Evolutionary conservation across 768 basidiomycete species (phyloP).

Genomic region (Dentipellis fragilis): DNA sequence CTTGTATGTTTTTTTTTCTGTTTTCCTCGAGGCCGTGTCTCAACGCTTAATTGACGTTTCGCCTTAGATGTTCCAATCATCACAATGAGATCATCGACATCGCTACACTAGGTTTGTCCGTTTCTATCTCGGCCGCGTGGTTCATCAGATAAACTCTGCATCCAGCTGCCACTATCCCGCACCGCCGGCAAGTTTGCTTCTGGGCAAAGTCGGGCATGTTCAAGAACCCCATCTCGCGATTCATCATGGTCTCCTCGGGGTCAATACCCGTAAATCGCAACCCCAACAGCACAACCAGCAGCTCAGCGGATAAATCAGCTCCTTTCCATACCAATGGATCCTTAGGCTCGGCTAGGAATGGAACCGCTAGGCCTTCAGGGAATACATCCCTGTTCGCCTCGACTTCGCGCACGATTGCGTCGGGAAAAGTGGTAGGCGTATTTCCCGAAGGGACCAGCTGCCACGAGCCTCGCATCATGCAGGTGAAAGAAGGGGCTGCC

Average conservation of each 20-base stretch:
- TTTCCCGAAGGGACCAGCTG: constrained; percentile 94
- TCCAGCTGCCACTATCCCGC: constrained; percentile 72
- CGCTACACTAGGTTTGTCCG: constrained; percentile 21
- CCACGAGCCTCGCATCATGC: constrained; percentile 88
- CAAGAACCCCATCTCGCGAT: constrained; percentile 59
- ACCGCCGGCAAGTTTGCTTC: constrained; percentile 72
- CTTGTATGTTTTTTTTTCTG: constrained; percentile 46
- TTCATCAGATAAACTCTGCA: background rate
- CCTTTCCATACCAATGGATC: background rate
- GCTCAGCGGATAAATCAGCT: background rate
- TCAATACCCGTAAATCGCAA: constrained; percentile 96
- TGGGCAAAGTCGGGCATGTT: constrained; percentile 91
- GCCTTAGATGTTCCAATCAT: constrained; percentile 35
- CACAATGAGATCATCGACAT: constrained; percentile 60
- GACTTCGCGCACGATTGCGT: constrained; percentile 75
- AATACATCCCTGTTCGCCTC: constrained; percentile 59
- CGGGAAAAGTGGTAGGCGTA: constrained; percentile 56
- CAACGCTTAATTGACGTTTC: constrained; percentile 15
- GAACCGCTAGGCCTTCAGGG: background rate
- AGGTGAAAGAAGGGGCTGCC: constrained; percentile 87
- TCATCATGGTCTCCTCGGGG: constrained; percentile 75
- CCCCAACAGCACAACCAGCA: constrained; percentile 73
- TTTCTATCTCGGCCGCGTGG: background rate
- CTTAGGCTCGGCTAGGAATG: background rate
- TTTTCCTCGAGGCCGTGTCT: constrained; percentile 15